Conservation (phyloP, 805 yeast genomes). For the Kodamaea fukazawae region DNA sequence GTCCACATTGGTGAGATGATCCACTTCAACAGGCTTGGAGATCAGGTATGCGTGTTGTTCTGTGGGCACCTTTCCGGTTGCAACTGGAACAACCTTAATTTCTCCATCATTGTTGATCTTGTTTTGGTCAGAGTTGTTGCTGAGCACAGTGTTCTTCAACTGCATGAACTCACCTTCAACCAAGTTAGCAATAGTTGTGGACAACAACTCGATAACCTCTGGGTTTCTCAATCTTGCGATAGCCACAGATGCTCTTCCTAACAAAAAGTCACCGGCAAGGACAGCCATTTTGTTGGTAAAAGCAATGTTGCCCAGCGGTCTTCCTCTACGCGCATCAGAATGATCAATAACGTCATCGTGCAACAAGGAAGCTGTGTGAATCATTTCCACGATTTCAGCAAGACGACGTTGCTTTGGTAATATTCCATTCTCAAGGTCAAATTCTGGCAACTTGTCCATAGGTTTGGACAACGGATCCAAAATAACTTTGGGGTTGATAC, state of each 20-base stretch:
- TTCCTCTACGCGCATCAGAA: slow-evolving; percentile 83
- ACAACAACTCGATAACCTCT: slow-evolving; percentile 94
- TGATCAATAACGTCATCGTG: slow-evolving; percentile 97
- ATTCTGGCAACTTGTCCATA: slow-evolving; percentile 64
- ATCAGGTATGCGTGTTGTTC: slow-evolving; percentile 58
- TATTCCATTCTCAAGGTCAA: slow-evolving; percentile 65
- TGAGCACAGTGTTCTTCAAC: slow-evolving; percentile 82
- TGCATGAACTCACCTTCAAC: slow-evolving; percentile 99
- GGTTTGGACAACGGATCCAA: slow-evolving; percentile 83
- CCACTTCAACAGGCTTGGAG: slow-evolving; percentile 34
- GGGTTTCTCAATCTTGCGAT: slow-evolving; percentile 90
- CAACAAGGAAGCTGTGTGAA: slow-evolving; percentile 90
- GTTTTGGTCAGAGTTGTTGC: slow-evolving; percentile 38
- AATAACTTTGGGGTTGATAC: slow-evolving; percentile 80
- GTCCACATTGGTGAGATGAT: slow-evolving; percentile 64
- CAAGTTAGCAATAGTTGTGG: slow-evolving; percentile 93
- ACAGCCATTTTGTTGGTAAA: slow-evolving; percentile 97
- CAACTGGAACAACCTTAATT: slow-evolving; percentile 45
- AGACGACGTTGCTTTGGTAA: slow-evolving; percentile 91
- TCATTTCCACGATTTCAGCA: slow-evolving; percentile 98
- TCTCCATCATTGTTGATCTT: slow-evolving; percentile 49
- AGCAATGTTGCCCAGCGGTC: slow-evolving; percentile 88
- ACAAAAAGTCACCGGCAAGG: slow-evolving; percentile 90
- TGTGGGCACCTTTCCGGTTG: slow-evolving; percentile 64
- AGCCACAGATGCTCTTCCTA: slow-evolving; percentile 95